Conservation (phyloP, 371 early-diverging fungal genomes). For the Entomophthora muscae region DNA sequence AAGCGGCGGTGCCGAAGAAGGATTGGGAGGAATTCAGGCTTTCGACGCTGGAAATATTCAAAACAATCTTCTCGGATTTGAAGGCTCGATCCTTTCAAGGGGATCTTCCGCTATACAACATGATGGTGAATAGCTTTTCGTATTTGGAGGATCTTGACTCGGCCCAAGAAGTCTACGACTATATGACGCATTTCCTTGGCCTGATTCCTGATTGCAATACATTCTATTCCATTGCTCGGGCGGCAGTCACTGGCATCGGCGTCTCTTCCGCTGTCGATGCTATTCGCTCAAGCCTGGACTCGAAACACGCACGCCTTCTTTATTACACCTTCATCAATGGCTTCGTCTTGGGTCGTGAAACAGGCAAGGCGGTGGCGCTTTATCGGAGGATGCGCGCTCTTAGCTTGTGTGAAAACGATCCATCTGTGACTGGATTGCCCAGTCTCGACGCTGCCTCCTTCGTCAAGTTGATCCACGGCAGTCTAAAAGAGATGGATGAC, state of each 20-base stretch:
- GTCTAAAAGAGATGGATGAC: not conserved
- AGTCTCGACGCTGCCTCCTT: not conserved
- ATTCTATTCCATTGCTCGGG: not conserved
- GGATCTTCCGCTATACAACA: not conserved
- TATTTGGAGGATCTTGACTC: not conserved
- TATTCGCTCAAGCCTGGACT: not conserved
- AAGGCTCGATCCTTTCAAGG: not conserved
- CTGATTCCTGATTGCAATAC: not conserved
- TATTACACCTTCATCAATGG: not conserved
- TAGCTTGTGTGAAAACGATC: not conserved
- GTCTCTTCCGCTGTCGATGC: not conserved
- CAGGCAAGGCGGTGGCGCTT: not conserved
- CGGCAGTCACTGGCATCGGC: not conserved
- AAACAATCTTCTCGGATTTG: not conserved
- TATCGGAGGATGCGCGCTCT: not conserved
- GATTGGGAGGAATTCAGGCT: not conserved
- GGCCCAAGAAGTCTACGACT: not conserved
- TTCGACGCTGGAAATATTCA: not conserved
- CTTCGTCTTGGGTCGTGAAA: not conserved
- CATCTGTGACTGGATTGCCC: not conserved
- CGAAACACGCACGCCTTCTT: not conserved
- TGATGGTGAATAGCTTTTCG: not conserved
- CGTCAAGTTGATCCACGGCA: not conserved
- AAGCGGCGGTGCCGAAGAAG: not conserved
- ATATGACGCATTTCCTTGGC: not conserved